These are phyloP conservation scores for Vigna trinervia DNA, from an alignment of 306 rosid genomes.

Conservation along the genomic window DNA sequence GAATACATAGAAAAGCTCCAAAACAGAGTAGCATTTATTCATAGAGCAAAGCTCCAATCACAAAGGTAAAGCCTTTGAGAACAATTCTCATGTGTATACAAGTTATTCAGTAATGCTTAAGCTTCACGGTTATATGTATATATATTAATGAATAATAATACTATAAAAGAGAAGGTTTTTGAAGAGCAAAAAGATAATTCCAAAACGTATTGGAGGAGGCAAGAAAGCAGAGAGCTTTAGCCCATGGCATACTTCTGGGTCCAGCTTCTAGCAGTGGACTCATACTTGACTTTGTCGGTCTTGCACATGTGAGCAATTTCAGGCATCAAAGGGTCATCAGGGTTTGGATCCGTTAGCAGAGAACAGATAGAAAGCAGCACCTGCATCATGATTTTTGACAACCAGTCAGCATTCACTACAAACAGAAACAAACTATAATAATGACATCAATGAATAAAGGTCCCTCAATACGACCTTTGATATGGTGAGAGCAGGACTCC, in stretches of 20 bases:
- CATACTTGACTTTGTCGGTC: conserved; percentile 74
- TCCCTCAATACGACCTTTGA: conserved; percentile 65
- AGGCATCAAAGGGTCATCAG: conserved; percentile 92
- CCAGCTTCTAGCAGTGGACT: conserved; percentile 89
- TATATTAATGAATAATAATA: conserved; percentile 20
- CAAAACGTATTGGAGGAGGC: conserved; percentile 17
- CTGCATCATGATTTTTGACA: conserved; percentile 51
- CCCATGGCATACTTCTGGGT: conserved; percentile 94
- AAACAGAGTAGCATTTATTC: conserved; percentile 44
- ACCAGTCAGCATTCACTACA: conserved; percentile 8
- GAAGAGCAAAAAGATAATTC: conserved; percentile 36
- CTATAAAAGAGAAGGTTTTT: conserved; percentile 15
- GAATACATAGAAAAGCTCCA: conserved; percentile 32
- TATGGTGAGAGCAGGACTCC: conserved; percentile 99
- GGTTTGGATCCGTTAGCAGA: conserved; percentile 87
- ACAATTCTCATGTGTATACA: conserved; percentile 44
- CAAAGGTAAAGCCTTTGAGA: conserved; percentile 49
- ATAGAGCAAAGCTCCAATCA: conserved; percentile 43
- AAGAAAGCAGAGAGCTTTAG: conserved; percentile 37
- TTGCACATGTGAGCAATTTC: conserved; percentile 96
- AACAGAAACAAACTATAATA: conserved; percentile 11
- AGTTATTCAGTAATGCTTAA: conserved; percentile 27
- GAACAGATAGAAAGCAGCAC: conserved; percentile 90
- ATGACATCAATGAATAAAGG: conserved; percentile 21
- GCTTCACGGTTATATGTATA: conserved; percentile 39